Conservation (phyloP, 2,329 filamentous ascomycete genomes). For the Neofusicoccum parvum region DNA sequence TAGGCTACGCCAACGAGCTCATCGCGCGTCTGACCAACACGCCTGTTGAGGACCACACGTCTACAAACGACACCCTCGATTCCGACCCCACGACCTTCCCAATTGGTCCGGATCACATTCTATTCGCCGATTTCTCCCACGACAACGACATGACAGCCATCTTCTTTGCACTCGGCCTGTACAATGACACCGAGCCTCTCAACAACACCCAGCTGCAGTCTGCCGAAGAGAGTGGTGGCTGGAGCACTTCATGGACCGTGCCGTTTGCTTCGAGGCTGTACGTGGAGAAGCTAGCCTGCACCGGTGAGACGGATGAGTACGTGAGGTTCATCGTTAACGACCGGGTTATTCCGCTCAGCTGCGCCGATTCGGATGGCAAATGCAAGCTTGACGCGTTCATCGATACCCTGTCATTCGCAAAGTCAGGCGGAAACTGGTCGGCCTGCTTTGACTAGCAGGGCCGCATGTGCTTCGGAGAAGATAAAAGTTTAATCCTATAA, state of each 20-base stretch:
- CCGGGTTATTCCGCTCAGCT: slow-evolving; percentile 73
- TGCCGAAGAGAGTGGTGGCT: slow-evolving; percentile 60
- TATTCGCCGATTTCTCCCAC: slow-evolving; percentile 91
- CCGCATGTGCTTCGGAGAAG: background rate
- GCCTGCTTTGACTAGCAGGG: slow-evolving; percentile 53
- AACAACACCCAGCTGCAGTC: slow-evolving; percentile 49
- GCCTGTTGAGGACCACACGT: slow-evolving; percentile 72
- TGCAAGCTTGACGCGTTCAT: slow-evolving; percentile 74
- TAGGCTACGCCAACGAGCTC: slow-evolving; percentile 86
- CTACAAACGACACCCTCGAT: slow-evolving; percentile 78
- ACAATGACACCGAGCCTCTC: slow-evolving; percentile 62
- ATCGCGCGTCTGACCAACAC: slow-evolving; percentile 73
- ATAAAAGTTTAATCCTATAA: background rate
- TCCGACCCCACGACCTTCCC: slow-evolving; percentile 70
- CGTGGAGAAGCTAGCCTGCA: slow-evolving; percentile 82
- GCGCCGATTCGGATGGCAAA: slow-evolving; percentile 69
- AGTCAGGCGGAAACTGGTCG: slow-evolving; percentile 71
- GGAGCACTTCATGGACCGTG: slow-evolving; percentile 75
- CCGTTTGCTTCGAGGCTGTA: slow-evolving; percentile 82
- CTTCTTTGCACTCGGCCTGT: slow-evolving; percentile 76
- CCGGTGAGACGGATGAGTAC: slow-evolving; percentile 62
- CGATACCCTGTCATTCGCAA: slow-evolving; percentile 73
- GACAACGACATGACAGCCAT: slow-evolving; percentile 84
- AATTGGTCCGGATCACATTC: slow-evolving; percentile 49
- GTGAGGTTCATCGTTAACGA: slow-evolving; percentile 85